Conservation (phyloP, 2,329 filamentous ascomycete species). For the Colletotrichum lupini region DNA sequence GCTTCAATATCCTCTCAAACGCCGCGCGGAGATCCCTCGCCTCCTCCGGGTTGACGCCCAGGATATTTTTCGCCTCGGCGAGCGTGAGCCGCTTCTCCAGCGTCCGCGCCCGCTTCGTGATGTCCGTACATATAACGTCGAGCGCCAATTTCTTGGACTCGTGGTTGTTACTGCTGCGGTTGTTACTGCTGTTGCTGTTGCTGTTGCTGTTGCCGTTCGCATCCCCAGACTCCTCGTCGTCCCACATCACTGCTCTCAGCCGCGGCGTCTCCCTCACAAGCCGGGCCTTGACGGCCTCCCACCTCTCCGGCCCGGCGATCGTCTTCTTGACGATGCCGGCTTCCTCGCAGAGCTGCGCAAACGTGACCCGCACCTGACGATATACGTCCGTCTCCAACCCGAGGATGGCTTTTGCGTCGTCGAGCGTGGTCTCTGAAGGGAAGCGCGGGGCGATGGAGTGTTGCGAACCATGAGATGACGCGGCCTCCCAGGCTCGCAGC, state of each 20-base stretch:
- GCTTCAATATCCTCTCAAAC: conserved; percentile 74
- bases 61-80: conserved; percentile 75
- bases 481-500: conserved; percentile 40
- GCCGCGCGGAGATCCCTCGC: conserved; percentile 70
- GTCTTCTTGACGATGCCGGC: conserved; percentile 80
- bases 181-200: too few species aligned
- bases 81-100: conserved; percentile 75
- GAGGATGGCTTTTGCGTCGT: conserved; percentile 79
- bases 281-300: conserved; percentile 76
- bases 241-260: conserved; percentile 70
- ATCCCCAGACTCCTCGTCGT: conserved; percentile 55
- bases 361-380: conserved; percentile 71
- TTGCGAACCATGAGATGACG: conserved; percentile 75
- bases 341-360: conserved; percentile 76
- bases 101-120: conserved; percentile 81
- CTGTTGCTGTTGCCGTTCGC: too few species aligned
- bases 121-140: conserved; percentile 83
- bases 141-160: conserved; percentile 76
- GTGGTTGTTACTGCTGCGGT: conserved; percentile 47
- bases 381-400: conserved; percentile 73
- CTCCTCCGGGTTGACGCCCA: conserved; percentile 57
- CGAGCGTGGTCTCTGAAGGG: conserved; percentile 84
- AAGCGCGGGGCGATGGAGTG: conserved; percentile 75
- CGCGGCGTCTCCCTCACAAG: conserved; percentile 74
- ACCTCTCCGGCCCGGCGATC: conserved; percentile 75